Percentiles rank a stretch among this genome's conserved stretches.
These are phyloP conservation scores for Prunella vulgaris DNA, from an alignment of 257 asterid genomes.

Conservation along the genomic window DNA sequence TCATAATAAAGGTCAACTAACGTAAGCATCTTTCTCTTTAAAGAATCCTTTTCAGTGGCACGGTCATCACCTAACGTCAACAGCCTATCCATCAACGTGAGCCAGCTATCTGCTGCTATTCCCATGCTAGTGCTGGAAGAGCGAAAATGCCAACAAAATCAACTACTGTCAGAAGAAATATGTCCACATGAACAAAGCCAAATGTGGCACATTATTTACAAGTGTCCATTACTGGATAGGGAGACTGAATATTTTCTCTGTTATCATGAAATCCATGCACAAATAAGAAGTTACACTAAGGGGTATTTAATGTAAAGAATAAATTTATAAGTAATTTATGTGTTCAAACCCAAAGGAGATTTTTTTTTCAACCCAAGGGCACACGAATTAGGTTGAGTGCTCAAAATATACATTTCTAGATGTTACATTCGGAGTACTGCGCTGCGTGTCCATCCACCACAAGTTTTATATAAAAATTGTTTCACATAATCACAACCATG, in stretches of 20 bases:
- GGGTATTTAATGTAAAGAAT: too few relatives aligned
- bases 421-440: neutral
- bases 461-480: neutral
- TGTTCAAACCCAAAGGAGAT: neutral
- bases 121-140: slow-evolving; percentile 52
- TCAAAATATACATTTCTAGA: neutral
- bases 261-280: too few relatives aligned
- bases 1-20: slow-evolving; percentile 72
- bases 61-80: slow-evolving; percentile 43
- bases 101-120: slow-evolving; percentile 71
- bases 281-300: too few relatives aligned
- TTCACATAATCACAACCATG: neutral
- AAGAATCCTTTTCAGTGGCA: slow-evolving; percentile 30
- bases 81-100: slow-evolving; percentile 63
- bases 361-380: neutral
- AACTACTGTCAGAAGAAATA: neutral
- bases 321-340: neutral
- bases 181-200: neutral
- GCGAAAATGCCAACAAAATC: slow-evolving; percentile 11
- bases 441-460: neutral
- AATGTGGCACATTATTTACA: neutral
- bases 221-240: too few relatives aligned
- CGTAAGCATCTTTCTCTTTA: slow-evolving; percentile 38
- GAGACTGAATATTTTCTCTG: too few relatives aligned
- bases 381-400: neutral